Base-by-base conservation (phyloP, 2,329 filamentous ascomycete genomes). In the Penicillium sp. region DNA sequence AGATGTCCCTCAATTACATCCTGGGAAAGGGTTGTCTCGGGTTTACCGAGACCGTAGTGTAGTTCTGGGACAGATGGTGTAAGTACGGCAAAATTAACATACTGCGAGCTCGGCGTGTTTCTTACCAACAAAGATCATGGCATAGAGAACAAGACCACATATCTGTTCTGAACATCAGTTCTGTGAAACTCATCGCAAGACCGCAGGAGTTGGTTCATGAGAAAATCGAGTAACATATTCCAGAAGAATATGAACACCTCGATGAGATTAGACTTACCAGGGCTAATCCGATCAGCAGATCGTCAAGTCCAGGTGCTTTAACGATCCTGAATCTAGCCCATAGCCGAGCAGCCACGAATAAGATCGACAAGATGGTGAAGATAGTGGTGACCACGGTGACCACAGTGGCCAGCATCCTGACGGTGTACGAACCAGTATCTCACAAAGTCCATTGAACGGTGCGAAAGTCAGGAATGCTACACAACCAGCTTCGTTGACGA, bases 231-330 rank as follows among this genome's bases (percentile, higher is more conserved):
- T 4, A 2, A 3, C 18, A 13, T 0, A 3, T 18, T 4, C 24
- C 12, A 1, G 34, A 12, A 12, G 11, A 12, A 36, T 36, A 13
- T n/a, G 6, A 8, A 13, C 8, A 24, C 36, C 36, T 18, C 9
- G 9, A 18, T 24, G 18, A 9, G 5, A 9, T 24, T 18, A 9
- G 27, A 51, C 48, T 13, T 56, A 61, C 59, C 55, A 59, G 45
- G 35, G 64, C 54, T 25, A 41, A 4, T 4, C 49, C 36, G 41
- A 65, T 50, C 12, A 64, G n/a, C 33, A 60, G 26, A 48, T 66
- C 63, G 48, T 66, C 64, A 46, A 56, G 55, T 12, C 64, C 63
- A 3, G 58, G 54, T 4, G 49, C 51, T 32, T 53, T 58, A 13
- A 62, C 50, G 9, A 65, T 26, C 18, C 42, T 41, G 6, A 61